These are phyloP conservation scores for Ammopiptanthus mongolicus DNA, from an alignment of 306 rosid species.

Conservation along the genomic window DNA sequence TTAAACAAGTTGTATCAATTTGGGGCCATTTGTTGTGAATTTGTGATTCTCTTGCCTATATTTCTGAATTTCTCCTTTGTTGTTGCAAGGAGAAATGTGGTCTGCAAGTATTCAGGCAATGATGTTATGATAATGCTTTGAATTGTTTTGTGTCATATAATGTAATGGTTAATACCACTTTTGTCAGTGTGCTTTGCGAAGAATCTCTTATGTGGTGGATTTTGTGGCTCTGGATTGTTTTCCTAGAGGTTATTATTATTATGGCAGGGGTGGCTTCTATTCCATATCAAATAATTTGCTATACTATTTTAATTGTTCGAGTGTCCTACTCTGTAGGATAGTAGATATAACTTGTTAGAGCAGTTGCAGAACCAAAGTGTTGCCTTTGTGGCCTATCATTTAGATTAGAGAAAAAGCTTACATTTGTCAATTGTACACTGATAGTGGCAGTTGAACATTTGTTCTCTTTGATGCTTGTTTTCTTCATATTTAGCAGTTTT, in stretches of 20 bases:
- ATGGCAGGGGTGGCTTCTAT: background rate
- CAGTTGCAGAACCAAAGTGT: background rate
- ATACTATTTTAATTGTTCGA: background rate
- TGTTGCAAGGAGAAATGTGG: background rate
- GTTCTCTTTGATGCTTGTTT: background rate
- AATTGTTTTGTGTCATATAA: background rate
- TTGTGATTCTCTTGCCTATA: background rate
- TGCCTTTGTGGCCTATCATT: background rate
- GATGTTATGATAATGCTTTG: background rate
- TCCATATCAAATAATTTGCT: background rate
- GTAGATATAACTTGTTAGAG: background rate
- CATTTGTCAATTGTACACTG: background rate
- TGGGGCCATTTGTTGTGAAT: background rate
- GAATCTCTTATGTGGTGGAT: conserved; percentile 3
- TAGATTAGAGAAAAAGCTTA: background rate
- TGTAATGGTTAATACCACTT: background rate
- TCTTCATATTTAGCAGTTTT: conserved; percentile 2
- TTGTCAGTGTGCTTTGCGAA: conserved; percentile 4
- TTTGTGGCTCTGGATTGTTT: conserved; percentile 13
- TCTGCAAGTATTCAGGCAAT: conserved; percentile 4
- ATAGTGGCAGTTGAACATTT: conserved; percentile 3
- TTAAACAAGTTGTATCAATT: background rate
- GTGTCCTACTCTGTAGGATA: background rate
- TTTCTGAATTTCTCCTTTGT: background rate
- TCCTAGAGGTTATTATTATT: background rate